These are phyloP conservation scores for Peronosclerospora sorghi DNA, from an alignment of 352 stramenopile species.

Conservation along the genomic window DNA sequence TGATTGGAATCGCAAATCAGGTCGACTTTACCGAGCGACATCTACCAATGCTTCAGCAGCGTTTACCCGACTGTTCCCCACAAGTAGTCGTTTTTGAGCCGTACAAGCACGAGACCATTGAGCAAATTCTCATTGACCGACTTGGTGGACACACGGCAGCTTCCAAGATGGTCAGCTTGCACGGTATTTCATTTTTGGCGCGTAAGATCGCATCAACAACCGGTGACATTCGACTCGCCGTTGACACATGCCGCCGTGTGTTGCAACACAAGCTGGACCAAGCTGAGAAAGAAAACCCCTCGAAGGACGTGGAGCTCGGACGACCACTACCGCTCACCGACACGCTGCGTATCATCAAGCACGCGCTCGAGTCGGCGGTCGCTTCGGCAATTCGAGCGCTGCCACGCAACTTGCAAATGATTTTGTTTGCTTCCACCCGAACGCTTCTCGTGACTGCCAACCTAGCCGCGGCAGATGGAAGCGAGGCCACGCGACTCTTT, in stretches of 20 bases:
- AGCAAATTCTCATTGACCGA: conserved; percentile 59
- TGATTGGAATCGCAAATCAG: conserved; percentile 77
- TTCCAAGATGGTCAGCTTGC: conserved; percentile 43
- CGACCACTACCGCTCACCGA: conserved; percentile 51
- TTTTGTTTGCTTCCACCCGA: conserved; percentile 57
- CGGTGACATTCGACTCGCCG: conserved; percentile 60
- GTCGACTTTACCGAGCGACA: conserved; percentile 81
- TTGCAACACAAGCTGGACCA: conserved; percentile 45
- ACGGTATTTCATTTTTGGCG: conserved; percentile 68
- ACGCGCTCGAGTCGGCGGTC: conserved; percentile 53
- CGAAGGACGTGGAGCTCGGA: conserved; percentile 9
- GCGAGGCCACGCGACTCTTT: conserved; percentile 27
- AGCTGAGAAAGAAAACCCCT: conserved; percentile 19
- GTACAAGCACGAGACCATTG: conserved; percentile 70
- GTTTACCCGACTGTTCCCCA: conserved; percentile 39
- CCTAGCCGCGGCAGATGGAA: conserved; percentile 8
- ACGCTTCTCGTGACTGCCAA: conserved; percentile 29
- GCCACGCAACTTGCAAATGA: conserved; percentile 74
- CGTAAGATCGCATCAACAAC: conserved; percentile 70
- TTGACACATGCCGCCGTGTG: conserved; percentile 64
- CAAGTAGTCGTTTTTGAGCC: conserved; percentile 70
- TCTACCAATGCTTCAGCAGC: conserved; percentile 40
- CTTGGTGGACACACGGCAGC: conserved; percentile 36
- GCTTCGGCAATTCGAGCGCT: conserved; percentile 43
- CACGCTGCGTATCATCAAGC: conserved; percentile 66